A percentile compares a stretch with the other conserved stretches of the same genome.
These are phyloP conservation scores for Zoysia japonica DNA, from an alignment of 176 grass and related monocot genomes.

Conservation along the genomic window DNA sequence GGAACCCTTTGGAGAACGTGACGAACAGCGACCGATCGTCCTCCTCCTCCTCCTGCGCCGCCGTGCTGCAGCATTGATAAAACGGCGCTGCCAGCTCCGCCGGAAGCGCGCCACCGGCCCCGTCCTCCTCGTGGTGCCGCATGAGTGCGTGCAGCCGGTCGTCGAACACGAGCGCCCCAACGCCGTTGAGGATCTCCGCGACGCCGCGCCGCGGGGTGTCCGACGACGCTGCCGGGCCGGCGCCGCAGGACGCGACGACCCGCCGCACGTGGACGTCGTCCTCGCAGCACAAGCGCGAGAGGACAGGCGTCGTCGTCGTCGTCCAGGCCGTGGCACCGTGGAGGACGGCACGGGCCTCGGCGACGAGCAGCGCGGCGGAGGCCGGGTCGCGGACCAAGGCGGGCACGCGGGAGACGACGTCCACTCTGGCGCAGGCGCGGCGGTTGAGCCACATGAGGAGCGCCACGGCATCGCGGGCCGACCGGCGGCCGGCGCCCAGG, in stretches of 20 bases:
- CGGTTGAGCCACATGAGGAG: constrained; percentile 71
- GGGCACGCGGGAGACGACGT: constrained; percentile 36
- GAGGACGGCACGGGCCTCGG: constrained; percentile 55
- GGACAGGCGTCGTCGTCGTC: constrained; percentile 11
- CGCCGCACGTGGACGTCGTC: constrained; percentile 17
- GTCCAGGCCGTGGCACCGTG: background rate
- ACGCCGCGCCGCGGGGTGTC: constrained; percentile 41
- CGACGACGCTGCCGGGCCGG: background rate
- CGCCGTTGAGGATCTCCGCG: constrained; percentile 27
- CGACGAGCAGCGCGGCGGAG: constrained; percentile 44
- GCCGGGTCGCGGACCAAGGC: background rate
- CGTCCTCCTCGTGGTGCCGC: constrained; percentile 33
- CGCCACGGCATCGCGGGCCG: constrained; percentile 61
- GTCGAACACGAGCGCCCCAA: constrained; percentile 62
- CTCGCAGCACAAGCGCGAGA: constrained; percentile 22
- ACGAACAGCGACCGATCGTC: constrained; percentile 68
- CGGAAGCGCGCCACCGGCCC: constrained; percentile 22
- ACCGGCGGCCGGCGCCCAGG: constrained; percentile 25
- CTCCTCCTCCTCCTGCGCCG: background rate
- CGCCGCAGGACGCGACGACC: constrained; percentile 34
- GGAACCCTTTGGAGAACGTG: constrained; percentile 78
- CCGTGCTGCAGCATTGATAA: background rate
- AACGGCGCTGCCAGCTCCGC: constrained; percentile 23
- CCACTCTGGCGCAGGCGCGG: background rate
- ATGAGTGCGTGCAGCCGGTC: constrained; percentile 47